These are phyloP conservation scores for Termitomyces eurrhizus DNA, from an alignment of 768 basidiomycete genomes.

Conservation along the genomic window DNA sequence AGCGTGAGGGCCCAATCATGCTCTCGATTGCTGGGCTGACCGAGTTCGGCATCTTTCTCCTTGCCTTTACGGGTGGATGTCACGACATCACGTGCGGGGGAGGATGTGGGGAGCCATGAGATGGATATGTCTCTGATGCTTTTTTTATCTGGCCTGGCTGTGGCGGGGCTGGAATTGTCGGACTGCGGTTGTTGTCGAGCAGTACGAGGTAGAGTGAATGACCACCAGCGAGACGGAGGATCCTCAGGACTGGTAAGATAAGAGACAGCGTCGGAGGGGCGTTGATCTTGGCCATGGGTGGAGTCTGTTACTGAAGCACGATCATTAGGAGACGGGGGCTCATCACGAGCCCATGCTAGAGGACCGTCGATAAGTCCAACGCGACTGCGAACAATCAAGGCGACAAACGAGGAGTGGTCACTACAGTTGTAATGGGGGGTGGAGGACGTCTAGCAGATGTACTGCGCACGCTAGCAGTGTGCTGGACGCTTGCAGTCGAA, in stretches of 20 bases:
- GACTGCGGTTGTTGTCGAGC: conserved; percentile 21
- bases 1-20: conserved; percentile 29
- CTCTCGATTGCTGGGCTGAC: conserved; percentile 10
- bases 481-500: conserved; percentile 32
- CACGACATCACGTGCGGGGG: conserved; percentile 31
- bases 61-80: conserved; percentile 33
- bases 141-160: conserved; percentile 30
- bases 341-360: conserved; percentile 80
- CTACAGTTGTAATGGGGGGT: conserved; percentile 50
- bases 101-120: conserved; percentile 46
- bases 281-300: conserved; percentile 32
- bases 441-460: conserved; percentile 26
- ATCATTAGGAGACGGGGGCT: conserved; percentile 71
- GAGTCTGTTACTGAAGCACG: conserved; percentile 27
- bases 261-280: conserved; percentile 51
- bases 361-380: neutral
- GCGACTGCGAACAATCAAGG: conserved; percentile 6
- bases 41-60: conserved; percentile 22
- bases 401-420: conserved; percentile 67
- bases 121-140: conserved; percentile 43
- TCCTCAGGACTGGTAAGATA: conserved; percentile 43
- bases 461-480: conserved; percentile 28
- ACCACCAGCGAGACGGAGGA: conserved; percentile 64
- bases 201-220: conserved; percentile 61
- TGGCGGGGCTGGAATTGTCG: conserved; percentile 15